Evolutionary conservation across 2,329 filamentous ascomycete species (phyloP), one percentile per base, ranked within the genome.

Genomic region (Cordyceps cateniannulata): DNA sequence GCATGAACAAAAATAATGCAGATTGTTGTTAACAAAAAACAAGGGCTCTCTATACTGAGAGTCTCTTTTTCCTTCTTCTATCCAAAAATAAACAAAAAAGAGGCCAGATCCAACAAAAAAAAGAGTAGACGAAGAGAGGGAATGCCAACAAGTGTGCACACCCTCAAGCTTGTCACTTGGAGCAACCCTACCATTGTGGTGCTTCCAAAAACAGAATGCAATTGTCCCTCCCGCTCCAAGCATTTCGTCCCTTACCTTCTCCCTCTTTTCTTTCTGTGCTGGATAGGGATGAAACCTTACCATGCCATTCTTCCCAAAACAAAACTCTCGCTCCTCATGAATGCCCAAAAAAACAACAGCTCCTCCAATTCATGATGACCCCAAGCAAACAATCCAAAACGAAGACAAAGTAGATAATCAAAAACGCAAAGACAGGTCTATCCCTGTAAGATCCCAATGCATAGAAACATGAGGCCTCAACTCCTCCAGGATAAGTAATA

Each of bases 391-490:
- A 49, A 35, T 35, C 44, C 44, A 47, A 56, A 50, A 35, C 10
- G 2, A 35, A 12, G 2, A n/a, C 9, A 10, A 5, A 59, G 18
- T 9, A 18, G 14, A 22, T 20, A 59, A 51, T 27, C 3, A 24
- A 49, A 32, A 12, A n/a, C 8, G n/a, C 3, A 45, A 20, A 42
- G 24, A 42, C 29, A 59, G 10, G 24, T 59, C 57, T 59, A 52
- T 45, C 56, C 38, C 44, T 52, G 48, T n/a, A 47, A 32, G 18
- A 35, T 51, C 47, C 57, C 57, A 32, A 42, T n/a, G 47, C 22
- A 51, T 45, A 20, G 14, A 48, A 45, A 55, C 52, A 55, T n/a
- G 42, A 27, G 48, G 54, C 54, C 25, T 22, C 27, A 57, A 57
- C 54, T 48, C 27, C 54, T n/a, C 27, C 1, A 10, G 18, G 24